Conservation (phyloP, 148 eudicot genomes). For the Nepenthes gracilis region DNA sequence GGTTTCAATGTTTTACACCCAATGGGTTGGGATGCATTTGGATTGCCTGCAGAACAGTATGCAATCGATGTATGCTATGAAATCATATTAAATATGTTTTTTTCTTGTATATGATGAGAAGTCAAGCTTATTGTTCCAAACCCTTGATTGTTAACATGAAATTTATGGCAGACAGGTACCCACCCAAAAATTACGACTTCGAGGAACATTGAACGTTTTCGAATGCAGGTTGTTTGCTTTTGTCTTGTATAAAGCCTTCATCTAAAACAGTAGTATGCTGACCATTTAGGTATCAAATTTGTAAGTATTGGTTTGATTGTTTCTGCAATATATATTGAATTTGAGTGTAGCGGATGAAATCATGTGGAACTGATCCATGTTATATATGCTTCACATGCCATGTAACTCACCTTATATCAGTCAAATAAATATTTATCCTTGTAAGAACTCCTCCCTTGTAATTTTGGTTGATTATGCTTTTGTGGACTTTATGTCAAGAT, state of each 20-base stretch:
- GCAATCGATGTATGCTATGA: conserved; percentile 69
- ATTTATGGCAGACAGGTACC: conserved; percentile 81
- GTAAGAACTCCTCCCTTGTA: too few relatives aligned
- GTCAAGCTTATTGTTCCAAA: not conserved
- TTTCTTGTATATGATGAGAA: conserved; percentile 1
- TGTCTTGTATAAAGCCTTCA: not conserved
- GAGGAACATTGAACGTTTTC: conserved; percentile 75
- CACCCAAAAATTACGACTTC: conserved; percentile 86
- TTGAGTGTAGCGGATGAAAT: too few relatives aligned
- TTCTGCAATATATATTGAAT: too few relatives aligned
- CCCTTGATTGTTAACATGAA: conserved; percentile 17
- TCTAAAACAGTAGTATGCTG: not conserved
- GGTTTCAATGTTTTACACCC: conserved; percentile 98
- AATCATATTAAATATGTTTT: conserved; percentile 5
- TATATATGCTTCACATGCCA: too few relatives aligned
- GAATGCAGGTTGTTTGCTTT: conserved; percentile 48
- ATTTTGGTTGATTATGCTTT: too few relatives aligned
- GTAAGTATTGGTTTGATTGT: too few relatives aligned
- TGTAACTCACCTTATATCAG: too few relatives aligned
- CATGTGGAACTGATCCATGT: too few relatives aligned
- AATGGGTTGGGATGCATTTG: conserved; percentile 99
- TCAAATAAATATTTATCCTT: too few relatives aligned
- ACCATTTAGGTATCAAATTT: not conserved
- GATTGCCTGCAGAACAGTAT: conserved; percentile 97
- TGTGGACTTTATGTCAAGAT: too few relatives aligned